Conservation (phyloP, 352 stramenopile species). For the Elongisporangium prolatum region DNA sequence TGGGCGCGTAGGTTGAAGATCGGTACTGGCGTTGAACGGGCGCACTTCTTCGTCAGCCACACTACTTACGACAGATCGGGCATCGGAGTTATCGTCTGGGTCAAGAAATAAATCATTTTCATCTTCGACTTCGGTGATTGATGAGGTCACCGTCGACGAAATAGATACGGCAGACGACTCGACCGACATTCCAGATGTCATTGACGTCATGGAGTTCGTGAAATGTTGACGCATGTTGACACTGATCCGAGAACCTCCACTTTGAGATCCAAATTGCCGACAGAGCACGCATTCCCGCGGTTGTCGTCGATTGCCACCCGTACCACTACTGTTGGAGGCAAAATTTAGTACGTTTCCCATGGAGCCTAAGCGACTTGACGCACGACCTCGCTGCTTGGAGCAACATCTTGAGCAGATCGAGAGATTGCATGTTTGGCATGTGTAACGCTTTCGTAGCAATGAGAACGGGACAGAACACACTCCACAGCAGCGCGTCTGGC, state of each 20-base stretch:
- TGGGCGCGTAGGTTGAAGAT: constrained; percentile 1
- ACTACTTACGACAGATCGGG: constrained; percentile 8
- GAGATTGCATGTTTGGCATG: constrained; percentile 43
- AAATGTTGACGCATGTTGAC: constrained; percentile 26
- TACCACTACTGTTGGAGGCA: neutral
- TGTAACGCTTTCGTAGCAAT: constrained; percentile 54
- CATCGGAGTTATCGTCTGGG: constrained; percentile 5
- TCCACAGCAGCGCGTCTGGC: constrained; percentile 33
- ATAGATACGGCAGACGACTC: constrained; percentile 6
- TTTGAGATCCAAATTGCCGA: constrained; percentile 42
- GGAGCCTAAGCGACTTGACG: neutral
- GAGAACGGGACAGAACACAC: constrained; percentile 62
- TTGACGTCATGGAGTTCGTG: constrained; percentile 14
- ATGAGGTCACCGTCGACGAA: constrained; percentile 8
- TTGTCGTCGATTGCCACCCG: neutral
- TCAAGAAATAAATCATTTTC: neutral
- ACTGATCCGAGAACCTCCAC: constrained; percentile 16
- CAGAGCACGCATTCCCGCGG: constrained; percentile 54
- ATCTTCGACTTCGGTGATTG: constrained; percentile 3
- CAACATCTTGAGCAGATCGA: constrained; percentile 59
- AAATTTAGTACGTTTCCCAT: neutral
- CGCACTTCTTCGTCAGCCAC: neutral
- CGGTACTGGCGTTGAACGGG: constrained; percentile 3
- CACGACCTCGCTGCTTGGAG: constrained; percentile 4
- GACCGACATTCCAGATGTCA: neutral